phyloP scores from a whole-genome alignment of 805 yeast genomes.

The Candida nonsorbophila region DNA sequence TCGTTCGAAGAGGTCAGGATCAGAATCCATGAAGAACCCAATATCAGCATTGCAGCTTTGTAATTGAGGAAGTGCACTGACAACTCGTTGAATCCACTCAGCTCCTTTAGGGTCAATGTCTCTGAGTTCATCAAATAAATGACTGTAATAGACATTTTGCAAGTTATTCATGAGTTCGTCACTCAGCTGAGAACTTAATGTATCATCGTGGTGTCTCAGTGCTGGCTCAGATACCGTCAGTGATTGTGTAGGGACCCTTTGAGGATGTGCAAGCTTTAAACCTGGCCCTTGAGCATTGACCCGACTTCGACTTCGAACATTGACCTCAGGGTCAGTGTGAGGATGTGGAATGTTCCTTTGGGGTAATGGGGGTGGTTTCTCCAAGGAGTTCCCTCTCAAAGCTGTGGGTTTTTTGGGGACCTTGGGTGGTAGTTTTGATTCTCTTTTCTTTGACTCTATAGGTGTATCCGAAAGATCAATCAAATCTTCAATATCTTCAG shows the following conservation, averaged over 20 bases:
- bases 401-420: conserved; percentile 44
- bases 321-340: conserved; percentile 1
- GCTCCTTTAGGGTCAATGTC: conserved; percentile 32
- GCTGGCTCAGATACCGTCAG: conserved; percentile 5
- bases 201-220: too few relatives aligned
- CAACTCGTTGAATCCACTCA: conserved; percentile 29
- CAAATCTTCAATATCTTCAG: conserved; percentile 19
- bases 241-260: conserved; percentile 13
- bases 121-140: conserved; percentile 19
- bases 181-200: too few relatives aligned
- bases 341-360: conserved; percentile 8
- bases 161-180: conserved; percentile 8
- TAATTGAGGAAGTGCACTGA: conserved; percentile 20
- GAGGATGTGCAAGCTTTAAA: conserved; percentile 29
- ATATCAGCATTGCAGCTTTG: conserved; percentile 24
- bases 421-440: conserved; percentile 31
- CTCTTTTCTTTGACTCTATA: conserved; percentile 4
- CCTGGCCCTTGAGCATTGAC: background rate
- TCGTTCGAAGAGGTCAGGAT: conserved; percentile 27
- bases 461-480: conserved; percentile 36
- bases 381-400: conserved; percentile 27
- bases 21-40: conserved; percentile 29
- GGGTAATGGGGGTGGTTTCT: conserved; percentile 26
- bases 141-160: conserved; percentile 10
- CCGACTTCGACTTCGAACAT: background rate